Conservation (phyloP, 1,139 yeast species). For the Diutina scorzettiae region DNA sequence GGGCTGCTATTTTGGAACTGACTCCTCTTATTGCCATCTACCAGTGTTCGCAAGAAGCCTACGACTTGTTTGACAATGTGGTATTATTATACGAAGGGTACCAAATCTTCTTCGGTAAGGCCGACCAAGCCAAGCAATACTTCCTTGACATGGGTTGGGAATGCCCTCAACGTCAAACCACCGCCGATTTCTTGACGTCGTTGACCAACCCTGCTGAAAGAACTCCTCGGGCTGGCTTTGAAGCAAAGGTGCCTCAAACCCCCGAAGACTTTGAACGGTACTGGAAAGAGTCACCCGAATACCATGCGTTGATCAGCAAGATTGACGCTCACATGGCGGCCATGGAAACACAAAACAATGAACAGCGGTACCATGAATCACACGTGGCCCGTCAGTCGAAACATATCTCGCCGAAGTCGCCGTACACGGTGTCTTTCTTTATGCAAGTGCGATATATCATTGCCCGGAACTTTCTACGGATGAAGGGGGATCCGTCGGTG, state of each 20-base stretch:
- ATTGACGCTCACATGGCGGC: conserved; percentile 21
- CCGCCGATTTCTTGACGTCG: conserved; percentile 26
- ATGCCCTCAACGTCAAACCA: conserved; percentile 68
- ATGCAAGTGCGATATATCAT: conserved; percentile 11
- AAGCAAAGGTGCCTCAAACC: conserved; percentile 26
- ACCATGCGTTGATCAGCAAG: conserved; percentile 7
- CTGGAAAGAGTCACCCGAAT: conserved; percentile 11
- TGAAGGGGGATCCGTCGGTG: conserved; percentile 12
- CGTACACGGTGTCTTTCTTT: conserved; percentile 11
- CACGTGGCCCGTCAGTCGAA: conserved; percentile 12
- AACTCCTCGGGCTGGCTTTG: conserved; percentile 41
- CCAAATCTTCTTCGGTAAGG: conserved; percentile 64
- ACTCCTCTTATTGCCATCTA: conserved; percentile 70
- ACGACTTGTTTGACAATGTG: conserved; percentile 64
- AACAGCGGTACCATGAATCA: conserved; percentile 9
- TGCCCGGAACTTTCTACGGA: conserved; percentile 10
- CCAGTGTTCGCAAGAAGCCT: conserved; percentile 74
- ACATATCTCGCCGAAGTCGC: conserved; percentile 9
- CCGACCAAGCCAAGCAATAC: conserved; percentile 44
- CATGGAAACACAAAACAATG: conserved; percentile 26
- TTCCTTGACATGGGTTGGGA: conserved; percentile 59
- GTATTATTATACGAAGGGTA: conserved; percentile 64
- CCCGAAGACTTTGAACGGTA: conserved; percentile 11
- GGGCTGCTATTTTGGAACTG: conserved; percentile 44
- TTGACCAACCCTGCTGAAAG: conserved; percentile 68